Base-by-base conservation (phyloP, 139 green algal genomes). In the Chara braunii region DNA sequence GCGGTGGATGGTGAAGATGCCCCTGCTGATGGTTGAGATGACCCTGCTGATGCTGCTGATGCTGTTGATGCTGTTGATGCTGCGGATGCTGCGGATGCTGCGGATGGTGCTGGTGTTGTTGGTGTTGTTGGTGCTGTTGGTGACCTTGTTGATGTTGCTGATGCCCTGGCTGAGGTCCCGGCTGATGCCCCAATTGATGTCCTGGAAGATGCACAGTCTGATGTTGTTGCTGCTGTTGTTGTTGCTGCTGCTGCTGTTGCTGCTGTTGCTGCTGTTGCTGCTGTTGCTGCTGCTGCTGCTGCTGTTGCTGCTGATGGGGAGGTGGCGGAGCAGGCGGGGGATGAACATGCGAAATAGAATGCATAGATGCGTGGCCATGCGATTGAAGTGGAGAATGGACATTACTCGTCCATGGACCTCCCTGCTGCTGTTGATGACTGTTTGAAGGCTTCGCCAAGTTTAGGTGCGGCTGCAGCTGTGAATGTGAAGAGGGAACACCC, bases 121-220 rank as follows among this genome's bases (percentile, higher is more conserved):
- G 50, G 24, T 58, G 50, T 23, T 43, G 50, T 26, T 58, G 12
- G 11, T 43, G 50, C 50, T 58, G 50, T 26, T 58, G 50, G 12
- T 58, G 50, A 11, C 11, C 24, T 11, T 11, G 50, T 26, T 58
- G 50, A 11, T 58, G 50, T 14, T 11, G 50, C 24, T 11, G 50
- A 23, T 43, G 14, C 50, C 42, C 24, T 26, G 33, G 50, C 11
- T 58, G 50, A 11, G 11, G 50, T 11, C n/a, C 11, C 50, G 11
- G 50, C 50, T 58, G 50, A 23, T 11, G 50, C 11, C 42, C 24
- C 50, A 12, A 26, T 12, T 11, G 12, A 23, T 58, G 50, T 26
- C 42, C 24, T 11, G 11, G 12, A 14, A 12, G 12, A 23, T 58
- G 50, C 11, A 52, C 24, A 23, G 11, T 23, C 12, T 11, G 50